A percentile compares a stretch with the other conserved stretches of the same genome.
Evolutionary conservation across 495 filamentous ascomycete species (phyloP).

Genomic region (Hypoxylon crocopeplum): DNA sequence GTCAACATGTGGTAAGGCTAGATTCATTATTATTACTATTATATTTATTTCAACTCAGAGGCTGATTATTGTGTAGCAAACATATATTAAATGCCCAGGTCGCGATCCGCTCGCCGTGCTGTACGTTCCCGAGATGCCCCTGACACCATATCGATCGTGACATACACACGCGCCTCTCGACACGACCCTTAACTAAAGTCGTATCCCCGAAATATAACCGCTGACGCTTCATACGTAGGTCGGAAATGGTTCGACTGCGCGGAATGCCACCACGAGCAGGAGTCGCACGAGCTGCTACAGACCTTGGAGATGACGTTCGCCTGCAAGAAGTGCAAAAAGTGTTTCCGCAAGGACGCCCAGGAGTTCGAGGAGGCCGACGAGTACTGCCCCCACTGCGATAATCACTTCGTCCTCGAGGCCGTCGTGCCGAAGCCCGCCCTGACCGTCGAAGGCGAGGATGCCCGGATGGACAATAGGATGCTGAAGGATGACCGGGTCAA

Average conservation of each 20-base stretch:
- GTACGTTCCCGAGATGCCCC: conserved; percentile 57
- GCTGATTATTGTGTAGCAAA: conserved; percentile 61
- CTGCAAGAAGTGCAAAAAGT: conserved; percentile 98
- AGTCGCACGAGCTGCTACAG: conserved; percentile 77
- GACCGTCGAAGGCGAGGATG: conserved; percentile 89
- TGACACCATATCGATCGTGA: background rate
- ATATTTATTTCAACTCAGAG: no score
- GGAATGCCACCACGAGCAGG: conserved; percentile 87
- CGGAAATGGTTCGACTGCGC: conserved; percentile 99
- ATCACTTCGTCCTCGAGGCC: conserved; percentile 94
- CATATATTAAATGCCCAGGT: conserved; percentile 98
- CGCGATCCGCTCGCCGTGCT: conserved; percentile 92
- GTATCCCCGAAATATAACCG: background rate
- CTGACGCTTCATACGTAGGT: conserved; percentile 56
- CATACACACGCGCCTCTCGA: background rate
- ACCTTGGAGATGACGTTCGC: conserved; percentile 88
- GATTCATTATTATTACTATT: no score
- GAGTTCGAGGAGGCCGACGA: conserved; percentile 98
- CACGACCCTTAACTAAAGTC: no score
- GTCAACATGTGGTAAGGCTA: no score
- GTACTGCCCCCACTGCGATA: conserved; percentile 99
- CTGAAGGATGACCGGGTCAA: conserved; percentile 89
- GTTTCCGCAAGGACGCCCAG: conserved; percentile 88
- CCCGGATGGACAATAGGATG: conserved; percentile 84
- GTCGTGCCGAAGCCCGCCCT: conserved; percentile 78